Evolutionary conservation across 208 protist genomes (phyloP).

Genomic region (Wallacemonas sp.): DNA sequence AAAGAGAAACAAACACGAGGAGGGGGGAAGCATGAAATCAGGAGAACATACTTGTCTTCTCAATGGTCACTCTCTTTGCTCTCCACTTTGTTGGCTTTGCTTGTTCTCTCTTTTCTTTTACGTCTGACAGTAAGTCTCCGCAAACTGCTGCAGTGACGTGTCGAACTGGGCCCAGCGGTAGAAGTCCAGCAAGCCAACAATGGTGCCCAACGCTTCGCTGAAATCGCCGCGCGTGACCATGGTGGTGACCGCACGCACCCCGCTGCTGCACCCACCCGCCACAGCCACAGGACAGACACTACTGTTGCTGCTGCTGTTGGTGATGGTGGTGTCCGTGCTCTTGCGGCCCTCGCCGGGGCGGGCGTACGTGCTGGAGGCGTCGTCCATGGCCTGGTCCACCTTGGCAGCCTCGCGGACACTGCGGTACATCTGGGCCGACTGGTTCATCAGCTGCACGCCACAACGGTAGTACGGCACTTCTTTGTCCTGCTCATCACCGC

Average conservation of each 20-base stretch:
- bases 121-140: conserved; percentile 46
- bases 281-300: neutral
- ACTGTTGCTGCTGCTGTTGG: neutral
- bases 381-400: conserved; percentile 50
- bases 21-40: neutral
- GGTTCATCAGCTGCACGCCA: conserved; percentile 50
- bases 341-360: neutral
- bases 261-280: conserved; percentile 12
- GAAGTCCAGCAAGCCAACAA: conserved; percentile 79
- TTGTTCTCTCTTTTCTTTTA: conserved; percentile 1
- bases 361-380: neutral
- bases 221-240: neutral
- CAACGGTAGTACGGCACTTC: conserved; percentile 32
- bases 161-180: conserved; percentile 91
- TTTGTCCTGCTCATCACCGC: neutral
- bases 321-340: too few relatives aligned
- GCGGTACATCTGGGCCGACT: conserved; percentile 64
- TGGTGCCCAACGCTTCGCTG: conserved; percentile 37
- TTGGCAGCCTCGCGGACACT: conserved; percentile 58
- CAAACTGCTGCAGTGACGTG: conserved; percentile 51
- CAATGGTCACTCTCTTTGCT: too few relatives aligned
- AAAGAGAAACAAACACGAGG: conserved; percentile 3
- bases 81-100: neutral
- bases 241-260: neutral
- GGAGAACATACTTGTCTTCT: too few relatives aligned